phyloP scores from a whole-genome alignment of 2,329 filamentous ascomycete genomes.

The Colletotrichum sp. region DNA sequence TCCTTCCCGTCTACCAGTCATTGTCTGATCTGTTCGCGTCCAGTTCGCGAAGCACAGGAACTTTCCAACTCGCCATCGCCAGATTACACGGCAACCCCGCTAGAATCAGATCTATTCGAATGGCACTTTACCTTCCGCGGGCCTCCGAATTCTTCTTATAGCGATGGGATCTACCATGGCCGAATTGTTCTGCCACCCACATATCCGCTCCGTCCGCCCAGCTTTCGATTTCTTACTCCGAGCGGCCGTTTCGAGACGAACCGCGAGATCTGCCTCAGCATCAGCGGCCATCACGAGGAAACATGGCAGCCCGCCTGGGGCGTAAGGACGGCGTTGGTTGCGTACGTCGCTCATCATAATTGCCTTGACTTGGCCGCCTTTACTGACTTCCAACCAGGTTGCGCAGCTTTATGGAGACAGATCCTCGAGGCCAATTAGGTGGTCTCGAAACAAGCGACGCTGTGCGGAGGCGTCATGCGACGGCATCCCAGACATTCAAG shows the following conservation, averaged over 20 bases:
- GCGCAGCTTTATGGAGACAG: slow-evolving; percentile 91
- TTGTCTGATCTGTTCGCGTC: not conserved
- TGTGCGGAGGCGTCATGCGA: slow-evolving; percentile 73
- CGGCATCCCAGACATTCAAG: slow-evolving; percentile 67
- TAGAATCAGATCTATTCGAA: slow-evolving; percentile 92
- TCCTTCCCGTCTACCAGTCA: slow-evolving; percentile 11
- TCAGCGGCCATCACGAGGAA: slow-evolving; percentile 95
- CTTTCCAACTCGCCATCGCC: slow-evolving; percentile 79
- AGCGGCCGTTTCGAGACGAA: slow-evolving; percentile 95
- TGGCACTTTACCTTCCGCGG: slow-evolving; percentile 99
- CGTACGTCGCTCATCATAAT: slow-evolving; percentile 37
- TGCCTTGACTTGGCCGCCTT: not conserved
- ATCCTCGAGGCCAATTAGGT: slow-evolving; percentile 86
- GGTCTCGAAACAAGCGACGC: slow-evolving; percentile 79
- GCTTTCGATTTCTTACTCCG: slow-evolving; percentile 94
- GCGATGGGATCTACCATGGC: slow-evolving; percentile 88
- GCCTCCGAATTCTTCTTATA: slow-evolving; percentile 81
- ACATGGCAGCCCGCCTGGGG: slow-evolving; percentile 99
- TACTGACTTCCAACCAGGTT: slow-evolving; percentile 48
- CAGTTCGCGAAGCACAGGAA: slow-evolving; percentile 90
- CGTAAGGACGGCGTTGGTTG: slow-evolving; percentile 83
- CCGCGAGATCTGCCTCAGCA: slow-evolving; percentile 93
- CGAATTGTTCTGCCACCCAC: slow-evolving; percentile 88
- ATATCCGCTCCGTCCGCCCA: slow-evolving; percentile 90
- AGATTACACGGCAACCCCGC: slow-evolving; percentile 84